Percentiles rank a stretch among this genome's conserved stretches.
phyloP scores from a whole-genome alignment of 2,329 filamentous ascomycete genomes.

The Fusarium torreyae region DNA sequence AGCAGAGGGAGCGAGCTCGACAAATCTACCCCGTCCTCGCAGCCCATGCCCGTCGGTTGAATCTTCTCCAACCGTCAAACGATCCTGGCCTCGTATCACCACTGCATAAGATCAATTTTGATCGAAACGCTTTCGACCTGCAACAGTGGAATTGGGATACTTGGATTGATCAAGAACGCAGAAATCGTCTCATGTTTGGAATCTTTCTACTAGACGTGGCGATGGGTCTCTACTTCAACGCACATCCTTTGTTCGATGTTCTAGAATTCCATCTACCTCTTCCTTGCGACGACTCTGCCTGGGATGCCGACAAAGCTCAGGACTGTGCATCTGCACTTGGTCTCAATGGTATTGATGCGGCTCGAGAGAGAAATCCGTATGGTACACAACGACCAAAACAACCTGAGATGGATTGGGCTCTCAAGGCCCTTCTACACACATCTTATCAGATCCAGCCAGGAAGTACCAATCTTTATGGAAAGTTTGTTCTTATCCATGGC shows the following conservation, averaged over 20 bases:
- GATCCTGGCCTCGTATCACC: conserved; percentile 67
- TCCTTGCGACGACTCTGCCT: conserved; percentile 80
- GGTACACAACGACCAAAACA: conserved; percentile 76
- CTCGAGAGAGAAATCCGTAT: conserved; percentile 70
- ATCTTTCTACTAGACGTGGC: conserved; percentile 76
- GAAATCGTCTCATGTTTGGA: conserved; percentile 75
- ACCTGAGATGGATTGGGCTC: conserved; percentile 72
- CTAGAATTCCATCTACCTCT: conserved; percentile 78
- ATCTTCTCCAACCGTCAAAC: conserved; percentile 69
- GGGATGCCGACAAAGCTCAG: conserved; percentile 73
- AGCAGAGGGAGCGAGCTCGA: conserved; percentile 75
- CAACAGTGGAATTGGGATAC: conserved; percentile 74
- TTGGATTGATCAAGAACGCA: conserved; percentile 81
- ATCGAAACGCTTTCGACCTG: conserved; percentile 62
- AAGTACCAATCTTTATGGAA: conserved; percentile 79
- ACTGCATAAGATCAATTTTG: conserved; percentile 71
- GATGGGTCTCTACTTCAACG: conserved; percentile 80
- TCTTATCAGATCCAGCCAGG: conserved; percentile 73
- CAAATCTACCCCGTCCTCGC: conserved; percentile 71
- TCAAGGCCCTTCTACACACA: conserved; percentile 73
- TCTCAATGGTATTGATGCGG: conserved; percentile 70
- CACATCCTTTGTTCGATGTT: conserved; percentile 72
- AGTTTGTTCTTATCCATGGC: conserved; percentile 81
- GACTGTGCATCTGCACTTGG: conserved; percentile 78
- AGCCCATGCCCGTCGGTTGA: conserved; percentile 69